Evolutionary conservation across 1,139 yeast genomes (phyloP).

Genomic region (Scheffersomyces illinoinensis): DNA sequence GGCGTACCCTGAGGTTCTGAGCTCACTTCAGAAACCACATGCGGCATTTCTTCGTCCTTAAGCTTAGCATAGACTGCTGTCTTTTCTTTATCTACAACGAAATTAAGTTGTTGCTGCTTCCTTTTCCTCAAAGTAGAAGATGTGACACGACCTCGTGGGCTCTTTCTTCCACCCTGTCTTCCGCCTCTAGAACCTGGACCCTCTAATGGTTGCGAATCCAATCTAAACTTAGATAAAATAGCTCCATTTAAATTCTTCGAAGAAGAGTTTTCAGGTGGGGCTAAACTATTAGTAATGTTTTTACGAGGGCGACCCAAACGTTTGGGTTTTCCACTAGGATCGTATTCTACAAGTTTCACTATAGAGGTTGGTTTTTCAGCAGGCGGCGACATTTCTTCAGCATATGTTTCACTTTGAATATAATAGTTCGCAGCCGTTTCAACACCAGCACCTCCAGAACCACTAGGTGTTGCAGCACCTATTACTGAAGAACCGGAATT

Average conservation of each 20-base stretch:
- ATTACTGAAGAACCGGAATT: conserved; percentile 3
- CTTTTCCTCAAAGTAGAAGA: conserved; percentile 20
- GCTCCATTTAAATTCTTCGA: conserved; percentile 33
- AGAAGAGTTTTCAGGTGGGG: conserved; percentile 28
- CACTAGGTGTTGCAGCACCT: conserved; percentile 4
- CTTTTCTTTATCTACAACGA: conserved; percentile 5
- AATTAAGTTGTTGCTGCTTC: conserved; percentile 21
- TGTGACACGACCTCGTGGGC: conserved; percentile 32
- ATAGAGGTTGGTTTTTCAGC: neutral
- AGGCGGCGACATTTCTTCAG: neutral
- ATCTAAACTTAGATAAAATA: conserved; percentile 35
- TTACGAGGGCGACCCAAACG: conserved; percentile 41
- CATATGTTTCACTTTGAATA: neutral
- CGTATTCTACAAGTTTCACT: conserved; percentile 33
- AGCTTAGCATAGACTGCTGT: neutral
- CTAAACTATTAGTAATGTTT: conserved; percentile 19
- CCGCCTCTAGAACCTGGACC: conserved; percentile 52
- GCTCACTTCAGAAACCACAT: neutral
- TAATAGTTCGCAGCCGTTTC: neutral
- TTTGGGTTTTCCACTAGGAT: conserved; percentile 31
- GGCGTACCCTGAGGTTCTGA: neutral
- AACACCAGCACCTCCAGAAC: neutral
- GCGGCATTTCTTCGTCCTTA: neutral
- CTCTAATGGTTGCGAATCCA: conserved; percentile 38
- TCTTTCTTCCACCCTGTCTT: conserved; percentile 17